Conservation (phyloP, 2,329 filamentous ascomycete genomes). For the Monilinia fructicola region DNA sequence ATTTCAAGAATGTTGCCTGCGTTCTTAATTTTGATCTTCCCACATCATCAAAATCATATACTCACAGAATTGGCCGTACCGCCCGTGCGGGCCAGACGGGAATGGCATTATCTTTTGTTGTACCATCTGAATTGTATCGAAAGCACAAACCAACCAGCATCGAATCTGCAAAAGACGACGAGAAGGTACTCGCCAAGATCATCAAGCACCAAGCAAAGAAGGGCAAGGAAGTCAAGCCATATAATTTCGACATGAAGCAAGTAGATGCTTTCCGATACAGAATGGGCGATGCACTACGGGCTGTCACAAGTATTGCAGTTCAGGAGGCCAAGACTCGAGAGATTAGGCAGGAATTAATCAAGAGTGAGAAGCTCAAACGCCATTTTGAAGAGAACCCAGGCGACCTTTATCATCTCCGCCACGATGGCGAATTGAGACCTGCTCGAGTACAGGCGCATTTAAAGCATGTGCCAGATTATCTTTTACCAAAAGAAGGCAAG, state of each 20-base stretch:
- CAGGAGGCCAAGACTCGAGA: constrained; percentile 88
- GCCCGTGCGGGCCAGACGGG: constrained; percentile 87
- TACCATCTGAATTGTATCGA: constrained; percentile 76
- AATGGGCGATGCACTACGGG: constrained; percentile 86
- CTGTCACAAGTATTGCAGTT: constrained; percentile 85
- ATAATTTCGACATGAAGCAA: constrained; percentile 91
- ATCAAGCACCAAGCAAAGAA: constrained; percentile 74
- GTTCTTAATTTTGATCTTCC: constrained; percentile 98
- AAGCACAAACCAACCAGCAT: constrained; percentile 88
- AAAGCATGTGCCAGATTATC: constrained; percentile 91
- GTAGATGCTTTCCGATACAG: constrained; percentile 94
- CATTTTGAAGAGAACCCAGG: constrained; percentile 97
- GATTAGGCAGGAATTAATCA: constrained; percentile 83
- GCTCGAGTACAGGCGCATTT: constrained; percentile 85
- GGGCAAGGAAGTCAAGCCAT: constrained; percentile 81
- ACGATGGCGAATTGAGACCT: constrained; percentile 83
- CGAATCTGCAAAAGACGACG: constrained; percentile 74
- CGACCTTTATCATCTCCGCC: constrained; percentile 81
- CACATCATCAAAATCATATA: constrained; percentile 84
- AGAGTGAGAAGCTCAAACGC: constrained; percentile 89
- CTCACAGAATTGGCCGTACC: constrained; percentile 93
- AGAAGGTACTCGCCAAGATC: constrained; percentile 79
- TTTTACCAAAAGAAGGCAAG: constrained; percentile 75
- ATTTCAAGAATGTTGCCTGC: constrained; percentile 92
- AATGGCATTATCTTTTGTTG: constrained; percentile 93